Conservation (phyloP, 2,329 filamentous ascomycete genomes). For the Atkinsonella hypoxylon region DNA sequence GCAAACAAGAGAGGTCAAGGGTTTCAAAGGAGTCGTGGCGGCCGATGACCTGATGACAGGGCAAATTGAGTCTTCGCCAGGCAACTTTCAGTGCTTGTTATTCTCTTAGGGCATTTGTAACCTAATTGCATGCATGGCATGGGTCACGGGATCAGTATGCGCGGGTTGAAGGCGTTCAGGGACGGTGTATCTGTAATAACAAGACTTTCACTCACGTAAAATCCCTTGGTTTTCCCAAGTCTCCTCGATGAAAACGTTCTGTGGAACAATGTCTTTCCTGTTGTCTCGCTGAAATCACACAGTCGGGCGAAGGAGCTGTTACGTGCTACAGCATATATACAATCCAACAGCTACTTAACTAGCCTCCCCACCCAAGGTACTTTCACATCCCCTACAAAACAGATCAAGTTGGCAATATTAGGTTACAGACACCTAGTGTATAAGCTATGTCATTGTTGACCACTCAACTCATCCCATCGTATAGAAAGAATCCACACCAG, state of each 20-base stretch:
- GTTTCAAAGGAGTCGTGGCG: conserved; percentile 11
- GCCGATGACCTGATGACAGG: background rate
- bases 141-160: too few relatives aligned
- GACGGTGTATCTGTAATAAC: too few relatives aligned
- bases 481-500: background rate
- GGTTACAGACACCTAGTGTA: background rate
- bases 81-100: background rate
- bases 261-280: too few relatives aligned
- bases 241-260: too few relatives aligned
- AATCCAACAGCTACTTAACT: too few relatives aligned
- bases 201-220: too few relatives aligned
- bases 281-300: too few relatives aligned
- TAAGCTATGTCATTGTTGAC: background rate
- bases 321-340: too few relatives aligned
- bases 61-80: background rate
- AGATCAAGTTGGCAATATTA: background rate
- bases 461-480: background rate
- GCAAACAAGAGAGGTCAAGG: conserved; percentile 17
- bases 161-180: too few relatives aligned
- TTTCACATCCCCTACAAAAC: background rate
- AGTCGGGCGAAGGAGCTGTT: too few relatives aligned
- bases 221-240: too few relatives aligned
- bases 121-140: too few relatives aligned
- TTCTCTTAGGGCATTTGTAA: background rate
- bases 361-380: background rate